Evolutionary conservation across 352 stramenopile species (phyloP).

Genomic region (Globisporangium mamillatum): DNA sequence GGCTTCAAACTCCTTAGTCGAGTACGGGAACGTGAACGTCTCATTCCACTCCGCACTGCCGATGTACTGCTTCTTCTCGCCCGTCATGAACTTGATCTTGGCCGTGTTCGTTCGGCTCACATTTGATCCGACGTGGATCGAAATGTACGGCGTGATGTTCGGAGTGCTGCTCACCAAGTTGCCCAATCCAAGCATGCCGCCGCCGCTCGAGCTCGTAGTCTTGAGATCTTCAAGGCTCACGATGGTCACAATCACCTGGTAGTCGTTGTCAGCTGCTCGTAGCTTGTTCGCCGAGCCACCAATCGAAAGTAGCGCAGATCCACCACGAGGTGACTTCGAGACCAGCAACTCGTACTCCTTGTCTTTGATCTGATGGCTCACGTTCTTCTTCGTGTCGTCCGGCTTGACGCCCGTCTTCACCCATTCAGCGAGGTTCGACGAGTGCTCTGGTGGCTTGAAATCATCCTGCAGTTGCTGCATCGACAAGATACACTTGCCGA

Average conservation of each 20-base stretch:
- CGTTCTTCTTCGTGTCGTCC: conserved; percentile 78
- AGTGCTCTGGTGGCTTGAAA: conserved; percentile 70
- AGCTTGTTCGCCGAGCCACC: conserved; percentile 22
- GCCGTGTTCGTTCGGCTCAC: conserved; percentile 63
- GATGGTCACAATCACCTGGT: conserved; percentile 75
- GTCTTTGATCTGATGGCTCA: conserved; percentile 71
- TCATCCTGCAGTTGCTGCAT: conserved; percentile 75
- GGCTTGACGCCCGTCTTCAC: conserved; percentile 77
- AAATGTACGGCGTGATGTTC: conserved; percentile 81
- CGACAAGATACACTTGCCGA: conserved; percentile 73
- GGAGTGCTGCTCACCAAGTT: conserved; percentile 75
- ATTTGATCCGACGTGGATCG: conserved; percentile 69
- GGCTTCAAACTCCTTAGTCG: conserved; percentile 45
- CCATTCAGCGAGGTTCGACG: conserved; percentile 76
- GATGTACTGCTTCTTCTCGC: conserved; percentile 41
- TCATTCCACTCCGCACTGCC: conserved; percentile 68
- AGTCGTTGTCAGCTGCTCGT: conserved; percentile 38
- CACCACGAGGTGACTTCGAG: conserved; percentile 40
- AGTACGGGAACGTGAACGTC: conserved; percentile 75
- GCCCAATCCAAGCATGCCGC: conserved; percentile 63
- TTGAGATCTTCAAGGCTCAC: conserved; percentile 50
- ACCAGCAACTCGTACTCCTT: conserved; percentile 74
- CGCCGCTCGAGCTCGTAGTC: conserved; percentile 59
- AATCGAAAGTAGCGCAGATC: conserved; percentile 23
- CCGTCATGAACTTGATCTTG: conserved; percentile 59